These are phyloP conservation scores for Paraglomus occultum DNA, from an alignment of 192 early-diverging fungal species.

Conservation along the genomic window DNA sequence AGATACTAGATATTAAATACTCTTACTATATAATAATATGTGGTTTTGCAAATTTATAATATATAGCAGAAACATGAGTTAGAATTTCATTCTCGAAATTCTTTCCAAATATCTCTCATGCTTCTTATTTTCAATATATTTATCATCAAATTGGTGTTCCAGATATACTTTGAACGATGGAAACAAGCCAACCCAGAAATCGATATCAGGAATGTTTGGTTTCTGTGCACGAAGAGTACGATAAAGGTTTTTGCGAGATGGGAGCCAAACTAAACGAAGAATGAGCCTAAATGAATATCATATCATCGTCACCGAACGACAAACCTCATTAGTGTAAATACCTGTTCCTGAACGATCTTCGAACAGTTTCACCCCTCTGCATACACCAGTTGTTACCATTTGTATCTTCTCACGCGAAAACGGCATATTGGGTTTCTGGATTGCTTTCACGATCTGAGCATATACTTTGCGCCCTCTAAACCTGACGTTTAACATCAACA, in stretches of 20 bases:
- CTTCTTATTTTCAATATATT: background rate
- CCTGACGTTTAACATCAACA: conserved; percentile 34
- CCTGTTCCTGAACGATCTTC: conserved; percentile 29
- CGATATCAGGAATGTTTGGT: conserved; percentile 9
- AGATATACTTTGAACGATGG: conserved; percentile 18
- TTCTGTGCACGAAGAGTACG: conserved; percentile 14
- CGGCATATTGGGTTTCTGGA: conserved; percentile 30
- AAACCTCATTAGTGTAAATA: background rate
- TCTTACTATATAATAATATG: too few relatives aligned
- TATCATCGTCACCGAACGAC: background rate
- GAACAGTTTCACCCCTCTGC: conserved; percentile 35
- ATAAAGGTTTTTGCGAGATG: conserved; percentile 33
- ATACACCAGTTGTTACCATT: conserved; percentile 36
- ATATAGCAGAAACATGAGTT: too few relatives aligned
- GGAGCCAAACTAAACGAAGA: conserved; percentile 32
- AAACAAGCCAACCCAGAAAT: conserved; percentile 5
- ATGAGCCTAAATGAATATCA: conserved; percentile 1
- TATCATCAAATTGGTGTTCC: conserved; percentile 17
- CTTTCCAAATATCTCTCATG: too few relatives aligned
- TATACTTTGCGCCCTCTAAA: conserved; percentile 30
- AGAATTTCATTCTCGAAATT: too few relatives aligned
- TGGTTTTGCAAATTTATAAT: too few relatives aligned
- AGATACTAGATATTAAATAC: too few relatives aligned
- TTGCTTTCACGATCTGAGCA: conserved; percentile 28
- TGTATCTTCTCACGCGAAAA: conserved; percentile 35